These are phyloP conservation scores for Populus euphratica DNA, from an alignment of 345 rosid species.

Conservation along the genomic window DNA sequence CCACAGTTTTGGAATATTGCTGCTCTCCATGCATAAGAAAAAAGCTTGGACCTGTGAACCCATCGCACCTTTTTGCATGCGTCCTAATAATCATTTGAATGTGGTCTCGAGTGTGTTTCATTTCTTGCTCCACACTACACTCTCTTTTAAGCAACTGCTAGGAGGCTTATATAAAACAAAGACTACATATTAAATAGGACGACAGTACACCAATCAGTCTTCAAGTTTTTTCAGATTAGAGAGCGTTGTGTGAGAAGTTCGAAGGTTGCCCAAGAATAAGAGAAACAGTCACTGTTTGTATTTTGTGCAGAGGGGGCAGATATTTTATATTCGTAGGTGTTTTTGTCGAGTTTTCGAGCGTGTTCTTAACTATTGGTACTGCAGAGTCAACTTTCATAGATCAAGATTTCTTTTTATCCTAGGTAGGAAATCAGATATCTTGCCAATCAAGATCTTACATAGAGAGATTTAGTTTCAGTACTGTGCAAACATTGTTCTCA, in stretches of 20 bases:
- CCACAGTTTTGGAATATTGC: too few relatives aligned
- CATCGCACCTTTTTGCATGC: constrained; percentile 12
- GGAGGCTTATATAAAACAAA: background rate
- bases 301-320: too few relatives aligned
- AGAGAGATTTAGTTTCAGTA: too few relatives aligned
- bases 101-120: background rate
- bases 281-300: background rate
- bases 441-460: too few relatives aligned
- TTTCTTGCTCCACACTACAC: background rate
- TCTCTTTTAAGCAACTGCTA: background rate
- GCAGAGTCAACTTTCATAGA: too few relatives aligned
- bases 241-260: background rate
- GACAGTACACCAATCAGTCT: background rate
- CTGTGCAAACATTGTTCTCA: too few relatives aligned
- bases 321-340: too few relatives aligned
- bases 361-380: too few relatives aligned
- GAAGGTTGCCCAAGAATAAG: background rate
- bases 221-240: background rate
- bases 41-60: background rate
- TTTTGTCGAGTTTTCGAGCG: too few relatives aligned
- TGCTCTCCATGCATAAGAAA: background rate
- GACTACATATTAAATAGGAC: too few relatives aligned
- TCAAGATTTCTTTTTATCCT: too few relatives aligned
- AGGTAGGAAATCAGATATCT: too few relatives aligned
- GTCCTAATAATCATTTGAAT: constrained; percentile 3